Conservation (phyloP, 1,139 yeast genomes). For the Kluyveromyces marxianus region DNA sequence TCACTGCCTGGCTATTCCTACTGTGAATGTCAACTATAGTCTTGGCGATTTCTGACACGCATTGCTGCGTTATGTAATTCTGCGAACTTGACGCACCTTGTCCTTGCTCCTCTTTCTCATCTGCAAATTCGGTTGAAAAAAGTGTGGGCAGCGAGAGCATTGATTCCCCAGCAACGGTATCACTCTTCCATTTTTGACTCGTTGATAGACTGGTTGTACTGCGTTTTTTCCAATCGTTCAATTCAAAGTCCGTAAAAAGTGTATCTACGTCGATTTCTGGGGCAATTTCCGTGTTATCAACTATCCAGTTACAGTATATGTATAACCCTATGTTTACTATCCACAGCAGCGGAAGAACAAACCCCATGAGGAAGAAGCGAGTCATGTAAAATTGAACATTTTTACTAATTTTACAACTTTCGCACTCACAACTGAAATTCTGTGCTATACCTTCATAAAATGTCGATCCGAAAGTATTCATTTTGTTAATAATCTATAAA, state of each 20-base stretch:
- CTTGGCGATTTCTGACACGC: background rate
- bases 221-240: slow-evolving; percentile 2
- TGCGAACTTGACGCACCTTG: too few species aligned
- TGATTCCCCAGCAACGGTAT: background rate
- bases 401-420: slow-evolving; percentile 14
- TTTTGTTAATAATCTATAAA: background rate
- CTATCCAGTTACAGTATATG: slow-evolving; percentile 12
- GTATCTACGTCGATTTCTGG: slow-evolving; percentile 14
- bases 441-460: slow-evolving; percentile 5
- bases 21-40: background rate
- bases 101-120: background rate
- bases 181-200: too few species aligned
- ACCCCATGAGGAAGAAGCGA: slow-evolving; percentile 17
- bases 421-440: slow-evolving; percentile 18
- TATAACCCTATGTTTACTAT: slow-evolving; percentile 13
- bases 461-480: background rate
- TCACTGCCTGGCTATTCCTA: background rate
- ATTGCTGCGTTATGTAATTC: background rate
- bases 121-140: background rate
- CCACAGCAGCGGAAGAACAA: slow-evolving; percentile 23
- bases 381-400: slow-evolving; percentile 7
- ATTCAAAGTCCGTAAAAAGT: slow-evolving; percentile 21
- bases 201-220: background rate
- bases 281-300: slow-evolving; percentile 13
- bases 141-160: background rate